Percentiles rank a stretch among this genome's conserved stretches.
phyloP scores from a whole-genome alignment of 495 filamentous ascomycete species.

The Bacidia gigantensis region DNA sequence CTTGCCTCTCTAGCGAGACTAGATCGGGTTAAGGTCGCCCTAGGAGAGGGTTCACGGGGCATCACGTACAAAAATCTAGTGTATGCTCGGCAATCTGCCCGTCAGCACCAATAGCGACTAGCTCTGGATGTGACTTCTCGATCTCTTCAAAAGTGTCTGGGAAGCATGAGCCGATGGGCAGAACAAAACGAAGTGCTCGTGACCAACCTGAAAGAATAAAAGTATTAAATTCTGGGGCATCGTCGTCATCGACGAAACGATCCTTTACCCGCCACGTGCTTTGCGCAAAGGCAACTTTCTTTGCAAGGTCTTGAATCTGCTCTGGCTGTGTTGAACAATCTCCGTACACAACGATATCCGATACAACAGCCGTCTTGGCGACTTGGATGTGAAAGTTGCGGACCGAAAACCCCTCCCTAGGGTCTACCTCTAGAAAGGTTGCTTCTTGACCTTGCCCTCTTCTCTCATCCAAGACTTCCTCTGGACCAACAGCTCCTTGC shows the following conservation, averaged over 20 bases:
- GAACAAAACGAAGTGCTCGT: too few relatives aligned
- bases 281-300: slow-evolving; percentile 63
- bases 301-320: slow-evolving; percentile 52
- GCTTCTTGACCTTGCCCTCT: slow-evolving; percentile 16
- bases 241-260: slow-evolving; percentile 34
- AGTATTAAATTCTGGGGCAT: slow-evolving; percentile 61
- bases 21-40: neutral
- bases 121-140: slow-evolving; percentile 50
- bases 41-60: slow-evolving; percentile 14
- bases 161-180: too few relatives aligned
- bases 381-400: slow-evolving; percentile 96
- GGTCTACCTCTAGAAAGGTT: slow-evolving; percentile 49
- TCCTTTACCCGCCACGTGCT: slow-evolving; percentile 53
- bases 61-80: slow-evolving; percentile 67
- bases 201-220: slow-evolving; percentile 58
- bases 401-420: slow-evolving; percentile 67
- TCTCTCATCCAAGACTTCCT: slow-evolving; percentile 58
- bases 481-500: slow-evolving; percentile 69
- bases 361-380: slow-evolving; percentile 74
- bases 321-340: slow-evolving; percentile 41
- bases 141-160: slow-evolving; percentile 56
- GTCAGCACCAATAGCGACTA: slow-evolving; percentile 61
- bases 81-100: slow-evolving; percentile 63
- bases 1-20: slow-evolving; percentile 70
- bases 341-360: slow-evolving; percentile 85